phyloP scores from a whole-genome alignment of 2,329 filamentous ascomycete species.

The Curvularia lunata region DNA sequence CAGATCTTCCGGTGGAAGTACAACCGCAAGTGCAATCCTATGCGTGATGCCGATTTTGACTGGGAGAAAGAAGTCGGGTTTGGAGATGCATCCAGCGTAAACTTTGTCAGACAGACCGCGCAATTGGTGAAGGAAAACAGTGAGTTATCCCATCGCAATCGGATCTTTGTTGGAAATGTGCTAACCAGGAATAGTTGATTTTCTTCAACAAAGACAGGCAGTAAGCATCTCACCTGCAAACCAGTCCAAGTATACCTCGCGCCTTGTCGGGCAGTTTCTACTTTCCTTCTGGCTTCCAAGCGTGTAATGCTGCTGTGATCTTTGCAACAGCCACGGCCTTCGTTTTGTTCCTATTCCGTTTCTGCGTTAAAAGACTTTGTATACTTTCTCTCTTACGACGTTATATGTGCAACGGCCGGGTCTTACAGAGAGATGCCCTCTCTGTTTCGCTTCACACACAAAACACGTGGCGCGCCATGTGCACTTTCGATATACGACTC shows the following conservation, averaged over 20 bases:
- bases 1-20: conserved; percentile 58
- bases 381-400: background rate
- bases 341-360: background rate
- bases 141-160: conserved; percentile 33
- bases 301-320: conserved; percentile 10
- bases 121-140: conserved; percentile 52
- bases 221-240: conserved; percentile 49
- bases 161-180: background rate
- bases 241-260: conserved; percentile 52
- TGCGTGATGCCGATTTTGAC: conserved; percentile 47
- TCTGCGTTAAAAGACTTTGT: background rate
- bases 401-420: background rate
- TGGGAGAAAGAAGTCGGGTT: conserved; percentile 49
- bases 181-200: conserved; percentile 42
- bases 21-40: conserved; percentile 51
- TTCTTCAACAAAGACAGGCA: conserved; percentile 46
- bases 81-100: conserved; percentile 42
- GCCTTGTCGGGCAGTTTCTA: conserved; percentile 53
- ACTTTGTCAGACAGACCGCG: conserved; percentile 49
- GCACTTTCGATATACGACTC: conserved; percentile 4
- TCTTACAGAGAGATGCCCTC: background rate
- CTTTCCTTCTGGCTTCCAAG: conserved; percentile 45
- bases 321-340: background rate
- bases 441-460: conserved; percentile 1
- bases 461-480: conserved; percentile 1